Evolutionary conservation across 2,329 filamentous ascomycete genomes (phyloP).

Genomic region (Fusarium sp.): DNA sequence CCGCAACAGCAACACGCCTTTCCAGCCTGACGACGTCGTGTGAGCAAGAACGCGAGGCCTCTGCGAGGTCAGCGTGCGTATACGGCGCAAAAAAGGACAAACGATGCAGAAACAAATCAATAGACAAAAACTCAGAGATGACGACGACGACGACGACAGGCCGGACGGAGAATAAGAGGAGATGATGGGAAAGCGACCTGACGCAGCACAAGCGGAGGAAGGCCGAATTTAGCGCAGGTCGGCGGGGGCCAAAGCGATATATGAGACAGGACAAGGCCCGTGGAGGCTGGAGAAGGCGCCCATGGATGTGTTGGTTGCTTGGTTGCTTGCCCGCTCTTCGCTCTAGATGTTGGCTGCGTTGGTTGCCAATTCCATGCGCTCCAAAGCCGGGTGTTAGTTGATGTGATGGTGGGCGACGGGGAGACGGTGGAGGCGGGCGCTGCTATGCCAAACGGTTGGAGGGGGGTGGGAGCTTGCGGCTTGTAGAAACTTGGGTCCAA

Average conservation of each 20-base stretch:
- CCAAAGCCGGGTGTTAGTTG: neutral
- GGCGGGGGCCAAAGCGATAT: constrained; percentile 8
- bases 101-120: neutral
- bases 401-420: constrained; percentile 18
- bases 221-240: constrained; percentile 3
- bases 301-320: neutral
- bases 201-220: constrained; percentile 6
- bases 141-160: neutral
- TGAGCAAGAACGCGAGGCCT: neutral
- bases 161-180: neutral
- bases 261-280: constrained; percentile 1
- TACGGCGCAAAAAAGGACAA: neutral
- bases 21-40: neutral
- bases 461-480: constrained; percentile 8
- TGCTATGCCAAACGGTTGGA: constrained; percentile 1
- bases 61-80: neutral
- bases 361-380: constrained; percentile 8
- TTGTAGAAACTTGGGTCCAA: constrained; percentile 10
- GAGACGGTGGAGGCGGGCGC: neutral
- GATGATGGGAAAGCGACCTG: constrained; percentile 2
- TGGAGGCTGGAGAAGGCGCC: constrained; percentile 3
- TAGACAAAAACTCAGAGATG: constrained; percentile 1
- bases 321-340: neutral
- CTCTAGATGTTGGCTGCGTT: constrained; percentile 9
- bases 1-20: constrained; percentile 10